These are phyloP conservation scores for Myriosclerotinia curreyana DNA, from an alignment of 2,329 filamentous ascomycete genomes.

Conservation along the genomic window DNA sequence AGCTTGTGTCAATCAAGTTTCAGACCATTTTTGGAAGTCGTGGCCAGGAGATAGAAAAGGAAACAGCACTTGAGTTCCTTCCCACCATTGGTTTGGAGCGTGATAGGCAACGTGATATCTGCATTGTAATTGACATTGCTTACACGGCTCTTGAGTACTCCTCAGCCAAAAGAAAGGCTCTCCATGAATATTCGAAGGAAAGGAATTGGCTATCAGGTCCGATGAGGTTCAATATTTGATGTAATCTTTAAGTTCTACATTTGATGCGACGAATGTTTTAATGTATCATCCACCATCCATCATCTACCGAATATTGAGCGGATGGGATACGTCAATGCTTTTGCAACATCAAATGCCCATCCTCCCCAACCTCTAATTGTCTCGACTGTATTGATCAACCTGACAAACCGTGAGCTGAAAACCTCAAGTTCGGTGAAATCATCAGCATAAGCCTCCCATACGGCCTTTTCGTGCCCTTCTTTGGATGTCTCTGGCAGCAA, in stretches of 20 bases:
- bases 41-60: background rate
- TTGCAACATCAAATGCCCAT: constrained; percentile 34
- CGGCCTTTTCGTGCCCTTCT: constrained; percentile 42
- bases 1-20: background rate
- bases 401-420: constrained; percentile 53
- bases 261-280: constrained; percentile 46
- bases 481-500: constrained; percentile 25
- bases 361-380: constrained; percentile 53
- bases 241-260: background rate
- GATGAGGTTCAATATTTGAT: background rate
- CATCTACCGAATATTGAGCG: background rate
- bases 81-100: too few species aligned
- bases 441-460: constrained; percentile 61
- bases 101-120: background rate
- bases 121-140: background rate
- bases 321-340: constrained; percentile 30
- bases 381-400: constrained; percentile 52
- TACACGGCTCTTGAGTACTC: background rate
- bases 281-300: background rate
- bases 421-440: constrained; percentile 56
- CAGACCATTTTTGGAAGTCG: background rate
- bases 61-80: background rate
- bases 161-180: background rate
- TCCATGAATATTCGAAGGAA: background rate
- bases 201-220: background rate